These are phyloP conservation scores for Styphnolobium japonicum DNA, from an alignment of 306 rosid species.

Conservation along the genomic window DNA sequence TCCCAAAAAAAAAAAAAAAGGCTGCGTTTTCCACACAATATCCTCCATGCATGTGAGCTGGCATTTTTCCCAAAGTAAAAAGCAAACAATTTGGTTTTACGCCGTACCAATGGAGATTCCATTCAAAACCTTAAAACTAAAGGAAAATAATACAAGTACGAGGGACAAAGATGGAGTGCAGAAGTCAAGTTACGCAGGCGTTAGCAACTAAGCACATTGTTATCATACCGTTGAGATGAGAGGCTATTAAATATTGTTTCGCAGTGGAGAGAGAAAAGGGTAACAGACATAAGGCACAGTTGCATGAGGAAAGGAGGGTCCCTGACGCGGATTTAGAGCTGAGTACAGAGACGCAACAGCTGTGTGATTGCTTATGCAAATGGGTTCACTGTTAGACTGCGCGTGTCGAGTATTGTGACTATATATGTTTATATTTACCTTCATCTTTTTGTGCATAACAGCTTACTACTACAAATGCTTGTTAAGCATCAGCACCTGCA, in stretches of 20 bases:
- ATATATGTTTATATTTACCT: background rate
- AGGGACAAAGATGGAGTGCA: conserved; percentile 12
- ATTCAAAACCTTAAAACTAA: conserved; percentile 21
- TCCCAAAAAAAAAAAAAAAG: background rate
- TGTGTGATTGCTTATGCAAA: conserved; percentile 44
- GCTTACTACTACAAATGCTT: conserved; percentile 24
- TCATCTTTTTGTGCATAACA: conserved; percentile 25
- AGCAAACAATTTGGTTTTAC: background rate
- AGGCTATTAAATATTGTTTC: background rate
- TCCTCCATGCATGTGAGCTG: conserved; percentile 34
- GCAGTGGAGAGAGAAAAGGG: conserved; percentile 3
- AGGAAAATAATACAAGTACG: background rate
- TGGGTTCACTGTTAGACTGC: conserved; percentile 27
- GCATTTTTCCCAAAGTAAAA: conserved; percentile 28
- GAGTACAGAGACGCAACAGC: conserved; percentile 79
- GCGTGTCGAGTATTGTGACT: conserved; percentile 20
- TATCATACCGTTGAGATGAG: conserved; percentile 35
- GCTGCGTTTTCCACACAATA: conserved; percentile 9
- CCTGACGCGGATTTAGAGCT: conserved; percentile 77
- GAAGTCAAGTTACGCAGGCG: conserved; percentile 55
- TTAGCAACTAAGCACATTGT: conserved; percentile 28
- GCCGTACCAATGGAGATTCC: conserved; percentile 21
- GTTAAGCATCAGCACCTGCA: conserved; percentile 20
- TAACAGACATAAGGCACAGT: background rate
- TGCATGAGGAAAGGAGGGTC: conserved; percentile 44